Evolutionary conservation across 441 rosid genomes (phyloP).

Genomic region (Breynia disticha): DNA sequence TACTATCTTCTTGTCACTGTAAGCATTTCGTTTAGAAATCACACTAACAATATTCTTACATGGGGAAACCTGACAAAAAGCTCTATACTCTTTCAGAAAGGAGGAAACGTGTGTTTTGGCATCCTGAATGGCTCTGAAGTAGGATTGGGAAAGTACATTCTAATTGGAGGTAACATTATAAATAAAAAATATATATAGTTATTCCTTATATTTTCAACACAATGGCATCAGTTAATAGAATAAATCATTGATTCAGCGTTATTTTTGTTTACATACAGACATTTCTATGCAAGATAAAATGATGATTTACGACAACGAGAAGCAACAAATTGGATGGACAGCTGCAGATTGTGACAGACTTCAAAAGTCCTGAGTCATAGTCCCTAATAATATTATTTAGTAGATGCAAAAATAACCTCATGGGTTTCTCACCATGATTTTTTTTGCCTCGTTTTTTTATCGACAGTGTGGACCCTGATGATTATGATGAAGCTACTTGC

Average conservation of each 20-base stretch:
- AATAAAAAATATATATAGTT: too few relatives aligned
- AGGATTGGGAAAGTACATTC: slow-evolving; percentile 51
- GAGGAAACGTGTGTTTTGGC: slow-evolving; percentile 77
- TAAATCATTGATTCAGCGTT: not conserved
- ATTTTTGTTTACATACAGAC: slow-evolving; percentile 27
- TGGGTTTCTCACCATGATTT: slow-evolving; percentile 12
- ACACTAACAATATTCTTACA: not conserved
- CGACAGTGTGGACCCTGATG: slow-evolving; percentile 37
- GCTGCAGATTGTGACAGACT: slow-evolving; percentile 48
- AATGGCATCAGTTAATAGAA: too few relatives aligned
- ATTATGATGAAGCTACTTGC: slow-evolving; percentile 25
- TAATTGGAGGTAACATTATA: slow-evolving; percentile 59
- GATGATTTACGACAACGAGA: slow-evolving; percentile 72
- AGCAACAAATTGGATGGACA: slow-evolving; percentile 63
- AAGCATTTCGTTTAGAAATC: slow-evolving; percentile 17
- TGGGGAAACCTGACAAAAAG: too few relatives aligned
- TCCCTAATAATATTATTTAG: slow-evolving; percentile 16
- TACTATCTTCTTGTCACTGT: slow-evolving; percentile 74
- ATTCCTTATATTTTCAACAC: too few relatives aligned
- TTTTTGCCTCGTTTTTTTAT: slow-evolving; percentile 14
- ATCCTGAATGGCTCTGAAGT: slow-evolving; percentile 68
- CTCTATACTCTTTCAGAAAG: slow-evolving; percentile 23
- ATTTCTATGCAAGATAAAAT: slow-evolving; percentile 76
- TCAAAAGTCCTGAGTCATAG: slow-evolving; percentile 43
- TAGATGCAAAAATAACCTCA: slow-evolving; percentile 4